Evolutionary conservation across 176 grass and related monocot species (phyloP).

Genomic region (Zea mays): Zm-B73-REFERENCE-NAM-5.0 NC_050098.1:148290001-148290500

Average conservation of each 20-base stretch:
- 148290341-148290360: neutral
- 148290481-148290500: neutral
- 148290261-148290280: neutral
- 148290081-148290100: no score
- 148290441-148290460: conserved; percentile 43
- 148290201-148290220: no score
- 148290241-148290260: neutral
- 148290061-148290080: no score
- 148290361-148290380: neutral
- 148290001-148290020: no score
- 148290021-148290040: no score
- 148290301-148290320: no score
- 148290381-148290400: neutral
- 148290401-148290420: conserved; percentile 28
- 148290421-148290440: neutral
- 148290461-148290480: neutral
- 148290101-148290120: no score
- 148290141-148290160: no score
- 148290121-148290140: no score
- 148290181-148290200: neutral
- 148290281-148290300: neutral
- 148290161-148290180: neutral
- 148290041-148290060: no score
- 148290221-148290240: conserved; percentile 16
- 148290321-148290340: no score